Percentiles rank a stretch among this genome's conserved stretches.
phyloP scores from a whole-genome alignment of 495 filamentous ascomycete species.

The Margaritispora aquatica region DNA sequence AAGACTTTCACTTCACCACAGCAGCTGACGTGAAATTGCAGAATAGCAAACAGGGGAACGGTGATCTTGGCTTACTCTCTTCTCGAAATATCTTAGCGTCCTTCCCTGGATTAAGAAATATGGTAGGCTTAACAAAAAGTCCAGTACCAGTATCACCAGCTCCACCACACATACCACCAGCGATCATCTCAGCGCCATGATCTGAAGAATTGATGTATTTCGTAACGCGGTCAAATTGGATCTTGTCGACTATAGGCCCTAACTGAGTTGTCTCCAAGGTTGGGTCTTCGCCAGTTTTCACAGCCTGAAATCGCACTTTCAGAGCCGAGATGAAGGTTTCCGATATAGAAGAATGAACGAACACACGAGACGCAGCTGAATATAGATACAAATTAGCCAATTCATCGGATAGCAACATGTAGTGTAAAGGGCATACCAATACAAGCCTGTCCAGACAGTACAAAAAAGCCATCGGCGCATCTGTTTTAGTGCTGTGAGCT shows the following conservation, averaged over 20 bases:
- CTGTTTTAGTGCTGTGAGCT: background rate
- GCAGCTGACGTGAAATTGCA: too few relatives aligned
- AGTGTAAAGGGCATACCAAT: background rate
- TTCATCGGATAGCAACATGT: background rate
- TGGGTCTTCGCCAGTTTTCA: constrained; percentile 43
- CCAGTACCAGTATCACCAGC: constrained; percentile 29
- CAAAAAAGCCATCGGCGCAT: constrained; percentile 1
- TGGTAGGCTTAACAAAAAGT: constrained; percentile 39
- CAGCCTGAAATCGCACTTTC: constrained; percentile 8
- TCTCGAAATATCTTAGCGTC: constrained; percentile 39
- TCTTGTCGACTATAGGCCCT: constrained; percentile 59
- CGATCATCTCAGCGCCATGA: constrained; percentile 32
- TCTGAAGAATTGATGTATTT: constrained; percentile 54
- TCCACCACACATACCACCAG: background rate
- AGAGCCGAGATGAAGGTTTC: constrained; percentile 42
- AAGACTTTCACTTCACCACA: too few relatives aligned
- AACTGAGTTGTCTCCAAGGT: constrained; percentile 48
- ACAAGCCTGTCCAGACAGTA: constrained; percentile 3
- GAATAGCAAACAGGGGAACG: too few relatives aligned
- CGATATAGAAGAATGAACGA: constrained; percentile 29
- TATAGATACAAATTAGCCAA: background rate
- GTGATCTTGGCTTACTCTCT: too few relatives aligned
- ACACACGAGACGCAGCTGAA: background rate
- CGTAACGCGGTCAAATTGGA: constrained; percentile 52
- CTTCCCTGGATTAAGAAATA: constrained; percentile 32